Base-by-base conservation (phyloP, 2,329 filamentous ascomycete genomes). In the Xylariaceae sp. region DNA sequence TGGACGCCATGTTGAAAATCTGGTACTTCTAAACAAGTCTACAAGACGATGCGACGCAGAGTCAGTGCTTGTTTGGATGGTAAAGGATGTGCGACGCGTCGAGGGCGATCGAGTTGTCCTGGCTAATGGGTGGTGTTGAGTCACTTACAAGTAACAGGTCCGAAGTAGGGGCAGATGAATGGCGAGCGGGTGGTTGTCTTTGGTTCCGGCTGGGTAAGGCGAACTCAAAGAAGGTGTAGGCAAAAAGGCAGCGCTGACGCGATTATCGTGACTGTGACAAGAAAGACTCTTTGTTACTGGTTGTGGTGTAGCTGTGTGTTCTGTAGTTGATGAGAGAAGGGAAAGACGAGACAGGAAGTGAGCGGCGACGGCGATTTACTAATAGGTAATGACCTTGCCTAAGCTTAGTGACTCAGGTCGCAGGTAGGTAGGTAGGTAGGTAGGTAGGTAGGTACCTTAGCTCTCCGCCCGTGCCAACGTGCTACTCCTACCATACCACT, bases 181-280 rank as follows among this genome's bases (percentile, higher is more conserved):
- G 22, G 22, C 22, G 22, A 26, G 11, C 22, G 22, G 6, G 22
- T 6, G 6, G 22, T 6, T 6, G 11, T 51, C 50, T 53, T 57
- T 61, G 54, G 51, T 57, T 54, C 54, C 51, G 41, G 42, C 39
- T 34, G 34, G 32, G 39, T 43, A 35, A 47, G 37, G 45, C 54
- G 50, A 57, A 52, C 54, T 51, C 58, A 65, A 64, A 61, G 58
- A 53, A 48, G 39, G 39, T 43, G 51, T 47, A 47, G 59, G 59
- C 64, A 64, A 54, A 56, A 59, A 64, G 66, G 68, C 68, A 66
- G 59, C 62, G 71, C 74, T 77, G 74, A 64, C 67, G 74, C 69
- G 74, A 78, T 66, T 64, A 73, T 73, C 74, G 64, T 67, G 69
- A 73, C 76, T 76, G 76, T 76, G 76, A 79, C 75, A 71, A 67